Evolutionary conservation across 2,329 filamentous ascomycete species (phyloP).

Genomic region (Cladosporium sp.): DNA sequence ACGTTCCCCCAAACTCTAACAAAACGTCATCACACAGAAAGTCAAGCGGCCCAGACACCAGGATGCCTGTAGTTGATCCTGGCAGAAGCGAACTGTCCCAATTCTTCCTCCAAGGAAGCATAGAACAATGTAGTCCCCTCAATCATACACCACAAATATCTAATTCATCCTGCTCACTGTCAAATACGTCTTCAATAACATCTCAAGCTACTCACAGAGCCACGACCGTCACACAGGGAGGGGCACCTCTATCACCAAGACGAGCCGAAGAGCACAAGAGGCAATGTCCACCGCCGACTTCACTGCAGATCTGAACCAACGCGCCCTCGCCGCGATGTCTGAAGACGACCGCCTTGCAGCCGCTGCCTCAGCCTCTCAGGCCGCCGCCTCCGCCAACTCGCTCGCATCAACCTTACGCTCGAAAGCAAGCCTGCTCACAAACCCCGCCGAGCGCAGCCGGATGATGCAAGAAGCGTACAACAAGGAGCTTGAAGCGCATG

Average conservation of each 20-base stretch:
- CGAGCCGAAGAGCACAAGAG: neutral
- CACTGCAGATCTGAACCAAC: neutral
- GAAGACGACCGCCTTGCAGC: slow-evolving; percentile 16
- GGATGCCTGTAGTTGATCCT: slow-evolving; percentile 6
- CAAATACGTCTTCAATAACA: neutral
- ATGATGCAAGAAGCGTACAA: slow-evolving; percentile 35
- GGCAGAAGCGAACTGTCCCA: neutral
- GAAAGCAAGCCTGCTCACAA: slow-evolving; percentile 25
- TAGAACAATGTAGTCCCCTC: slow-evolving; percentile 4
- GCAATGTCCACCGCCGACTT: neutral
- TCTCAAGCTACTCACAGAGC: neutral
- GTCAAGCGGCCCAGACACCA: neutral
- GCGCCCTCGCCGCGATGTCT: slow-evolving; percentile 10
- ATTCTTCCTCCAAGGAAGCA: neutral
- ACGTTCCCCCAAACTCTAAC: neutral
- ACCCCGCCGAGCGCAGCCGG: slow-evolving; percentile 31
- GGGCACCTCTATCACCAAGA: neutral
- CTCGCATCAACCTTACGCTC: slow-evolving; percentile 22
- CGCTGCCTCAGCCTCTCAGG: slow-evolving; percentile 12
- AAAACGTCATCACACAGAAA: slow-evolving; percentile 11
- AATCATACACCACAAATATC: neutral
- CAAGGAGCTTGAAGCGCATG: slow-evolving; percentile 35
- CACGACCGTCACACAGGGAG: neutral
- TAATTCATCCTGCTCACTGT: too few species aligned
- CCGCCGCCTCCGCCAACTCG: slow-evolving; percentile 12